Base-by-base conservation (phyloP, 805 yeast genomes). In the Suhomyces sp. region DNA sequence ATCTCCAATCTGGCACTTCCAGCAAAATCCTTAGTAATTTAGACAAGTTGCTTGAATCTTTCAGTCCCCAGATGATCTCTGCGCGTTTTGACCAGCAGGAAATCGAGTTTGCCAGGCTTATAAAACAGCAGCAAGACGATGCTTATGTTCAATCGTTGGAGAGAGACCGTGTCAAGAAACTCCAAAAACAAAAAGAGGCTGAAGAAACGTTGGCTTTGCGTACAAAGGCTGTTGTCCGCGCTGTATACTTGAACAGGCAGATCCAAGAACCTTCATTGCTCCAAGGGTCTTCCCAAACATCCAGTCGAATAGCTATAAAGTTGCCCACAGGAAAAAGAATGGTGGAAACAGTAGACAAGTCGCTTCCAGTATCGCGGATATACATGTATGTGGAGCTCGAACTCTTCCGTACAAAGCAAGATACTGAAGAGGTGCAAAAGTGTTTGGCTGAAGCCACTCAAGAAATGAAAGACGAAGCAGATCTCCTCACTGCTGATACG, bases 161-260 rank as follows among this genome's bases (percentile, higher is more conserved):
- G 35, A 74, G 72, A 46, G 94, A 88, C 67, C 76, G 72, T 57
- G 58, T 75, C 42, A 84, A 85, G 60, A 80, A 80, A 61, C 68
- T 74, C 40, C 72, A 79, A 54, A 80, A 76, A 57, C 68, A 67
- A 61, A 57, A 51, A 42, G 59, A 60, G 46, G 42, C 51, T 5
- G 45, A 48, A 15, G 26, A 36, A 15, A 26, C 48, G 15, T 17
- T 41, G 19, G 46, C 46, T 7, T 23, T 31, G 9, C 41, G 31
- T 8, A 41, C 31, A 13, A 9, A 31, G n/a, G 29, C 24, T 6
- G 15, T 12, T 17, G n/a, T 48, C 4, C 15, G 47, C 2, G 33
- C 19, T 19, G 31, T 41, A 22, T 48, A 41, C 17, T 23, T 48
- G 23, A 10, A 31, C 27, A 48, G 19, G 31, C 23, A 40, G n/a